Conservation (phyloP, 169 alveolate genomes). For the Cryptosporidium ryanae region DNA sequence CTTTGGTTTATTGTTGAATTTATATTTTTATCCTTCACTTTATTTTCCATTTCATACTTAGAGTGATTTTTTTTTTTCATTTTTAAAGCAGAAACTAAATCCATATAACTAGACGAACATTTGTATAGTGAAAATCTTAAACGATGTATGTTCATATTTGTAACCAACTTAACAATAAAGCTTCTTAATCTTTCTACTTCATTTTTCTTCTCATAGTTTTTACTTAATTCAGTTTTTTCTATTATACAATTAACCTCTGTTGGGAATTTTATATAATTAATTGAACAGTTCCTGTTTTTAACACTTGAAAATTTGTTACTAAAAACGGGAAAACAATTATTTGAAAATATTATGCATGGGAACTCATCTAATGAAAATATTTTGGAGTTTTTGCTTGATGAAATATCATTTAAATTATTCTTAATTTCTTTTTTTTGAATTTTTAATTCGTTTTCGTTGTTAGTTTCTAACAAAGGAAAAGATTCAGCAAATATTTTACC, state of each 20-base stretch:
- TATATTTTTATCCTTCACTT: neutral
- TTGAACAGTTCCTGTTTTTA: conserved; percentile 9
- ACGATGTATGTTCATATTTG: conserved; percentile 48
- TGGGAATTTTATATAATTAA: conserved; percentile 50
- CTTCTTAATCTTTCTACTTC: neutral
- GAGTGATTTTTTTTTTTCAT: conserved; percentile 5
- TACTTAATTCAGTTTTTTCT: neutral
- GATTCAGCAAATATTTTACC: conserved; percentile 38
- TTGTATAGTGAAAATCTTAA: conserved; percentile 60
- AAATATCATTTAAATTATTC: neutral
- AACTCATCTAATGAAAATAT: conserved; percentile 37
- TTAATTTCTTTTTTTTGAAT: neutral
- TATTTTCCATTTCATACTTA: neutral
- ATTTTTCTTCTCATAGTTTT: too few species aligned
- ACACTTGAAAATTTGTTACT: conserved; percentile 13
- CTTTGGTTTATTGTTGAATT: neutral
- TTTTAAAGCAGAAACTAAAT: conserved; percentile 34
- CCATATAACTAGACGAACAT: conserved; percentile 62
- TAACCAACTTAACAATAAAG: conserved; percentile 27
- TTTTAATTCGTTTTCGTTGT: neutral
- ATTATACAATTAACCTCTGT: conserved; percentile 46
- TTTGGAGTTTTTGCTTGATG: neutral
- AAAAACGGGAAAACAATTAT: conserved; percentile 34
- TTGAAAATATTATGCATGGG: conserved; percentile 68
- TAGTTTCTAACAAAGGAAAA: conserved; percentile 17